Percentiles rank a stretch among this genome's conserved stretches.
Conservation (phyloP, 1,284 basidiomycete genomes). For the Quambalaria eucalypti region DNA sequence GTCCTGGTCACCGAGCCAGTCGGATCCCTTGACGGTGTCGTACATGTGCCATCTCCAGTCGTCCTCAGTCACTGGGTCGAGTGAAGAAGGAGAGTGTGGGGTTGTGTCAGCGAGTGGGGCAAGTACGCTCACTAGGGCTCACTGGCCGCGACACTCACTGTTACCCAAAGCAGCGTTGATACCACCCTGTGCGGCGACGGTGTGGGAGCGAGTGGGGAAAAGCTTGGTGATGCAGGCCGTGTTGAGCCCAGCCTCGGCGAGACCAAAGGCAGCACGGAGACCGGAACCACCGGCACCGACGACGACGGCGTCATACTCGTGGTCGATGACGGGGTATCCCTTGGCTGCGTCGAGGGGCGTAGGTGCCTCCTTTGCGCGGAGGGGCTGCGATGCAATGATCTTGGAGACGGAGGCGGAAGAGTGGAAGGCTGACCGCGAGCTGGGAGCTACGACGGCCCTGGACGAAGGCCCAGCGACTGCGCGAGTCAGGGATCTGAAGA, state of each 20-base stretch:
- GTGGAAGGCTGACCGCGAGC: conserved; percentile 24
- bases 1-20: conserved; percentile 99
- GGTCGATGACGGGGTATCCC: conserved; percentile 92
- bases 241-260: conserved; percentile 96
- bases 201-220: conserved; percentile 98
- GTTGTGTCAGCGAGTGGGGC: neutral
- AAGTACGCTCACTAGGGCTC: neutral
- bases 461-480: conserved; percentile 4
- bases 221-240: conserved; percentile 90
- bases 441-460: neutral
- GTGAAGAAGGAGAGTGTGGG: neutral
- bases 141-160: conserved; percentile 22
- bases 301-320: conserved; percentile 53
- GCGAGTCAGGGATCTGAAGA: neutral
- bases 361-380: conserved; percentile 72
- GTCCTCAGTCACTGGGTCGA: conserved; percentile 50
- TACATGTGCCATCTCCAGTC: conserved; percentile 99
- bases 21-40: conserved; percentile 98
- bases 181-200: conserved; percentile 97
- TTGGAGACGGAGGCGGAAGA: conserved; percentile 45
- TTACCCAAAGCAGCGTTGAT: conserved; percentile 99
- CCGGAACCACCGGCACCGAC: conserved; percentile 87
- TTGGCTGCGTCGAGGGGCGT: conserved; percentile 33
- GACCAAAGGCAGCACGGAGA: conserved; percentile 93
- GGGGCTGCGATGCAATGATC: conserved; percentile 66